Evolutionary conservation across 805 yeast genomes (phyloP).

Genomic region (Ogataea salicorniae): DNA sequence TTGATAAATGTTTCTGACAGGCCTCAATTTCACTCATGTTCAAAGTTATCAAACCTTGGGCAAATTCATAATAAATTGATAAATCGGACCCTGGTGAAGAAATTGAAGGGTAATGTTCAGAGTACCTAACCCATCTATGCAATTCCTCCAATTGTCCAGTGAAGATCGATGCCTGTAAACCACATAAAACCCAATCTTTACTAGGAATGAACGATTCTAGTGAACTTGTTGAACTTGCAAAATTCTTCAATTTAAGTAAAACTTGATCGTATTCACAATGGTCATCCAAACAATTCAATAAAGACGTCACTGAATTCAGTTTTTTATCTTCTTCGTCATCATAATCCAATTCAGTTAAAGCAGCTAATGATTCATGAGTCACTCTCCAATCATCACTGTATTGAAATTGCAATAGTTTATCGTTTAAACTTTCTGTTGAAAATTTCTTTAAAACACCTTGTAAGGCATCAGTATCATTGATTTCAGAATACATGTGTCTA

Average conservation of each 20-base stretch:
- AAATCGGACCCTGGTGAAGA: constrained; percentile 46
- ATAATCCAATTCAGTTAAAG: constrained; percentile 40
- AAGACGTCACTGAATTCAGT: constrained; percentile 43
- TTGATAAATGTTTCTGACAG: constrained; percentile 38
- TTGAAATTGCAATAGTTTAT: constrained; percentile 74
- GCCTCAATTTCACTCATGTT: constrained; percentile 28
- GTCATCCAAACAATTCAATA: constrained; percentile 66
- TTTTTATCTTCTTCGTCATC: constrained; percentile 20
- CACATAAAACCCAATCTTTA: constrained; percentile 59
- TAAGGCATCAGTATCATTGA: constrained; percentile 85
- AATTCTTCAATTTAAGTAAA: constrained; percentile 41
- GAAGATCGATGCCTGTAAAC: constrained; percentile 68
- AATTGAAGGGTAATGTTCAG: constrained; percentile 35
- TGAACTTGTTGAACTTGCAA: constrained; percentile 13
- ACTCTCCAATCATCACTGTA: constrained; percentile 82
- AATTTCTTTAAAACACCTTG: constrained; percentile 78
- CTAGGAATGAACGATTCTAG: constrained; percentile 28
- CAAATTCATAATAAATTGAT: constrained; percentile 57
- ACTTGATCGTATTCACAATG: constrained; percentile 73
- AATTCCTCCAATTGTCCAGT: constrained; percentile 51
- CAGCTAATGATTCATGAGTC: constrained; percentile 81
- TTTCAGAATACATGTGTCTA: constrained; percentile 77
- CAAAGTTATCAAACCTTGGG: constrained; percentile 53
- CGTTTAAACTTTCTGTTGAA: constrained; percentile 63
- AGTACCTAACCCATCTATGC: constrained; percentile 50